Base-by-base conservation (phyloP, 164 flowering plant genomes). In the Dillenia suffruticosa region DNA sequence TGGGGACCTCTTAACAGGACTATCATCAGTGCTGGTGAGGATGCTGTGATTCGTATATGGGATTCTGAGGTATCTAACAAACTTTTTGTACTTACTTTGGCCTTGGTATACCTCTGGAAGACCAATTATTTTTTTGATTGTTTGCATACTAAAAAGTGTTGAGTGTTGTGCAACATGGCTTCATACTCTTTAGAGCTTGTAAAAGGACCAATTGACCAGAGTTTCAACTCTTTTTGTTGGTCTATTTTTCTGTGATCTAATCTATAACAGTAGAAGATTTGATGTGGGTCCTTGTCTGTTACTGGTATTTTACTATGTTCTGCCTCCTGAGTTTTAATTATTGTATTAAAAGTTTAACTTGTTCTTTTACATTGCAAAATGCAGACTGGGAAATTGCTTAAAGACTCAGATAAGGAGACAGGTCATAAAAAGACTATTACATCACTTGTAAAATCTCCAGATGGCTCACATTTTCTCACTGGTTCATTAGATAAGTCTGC, bases 401-500 rank as follows among this genome's bases (percentile, higher is more conserved):
- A 78, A 60, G 96, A 90, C 67, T 77, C 95, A 9, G 90, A 83
- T 55, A 84, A 77, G 75, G 96, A 87, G 74, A 62, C 58, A 16
- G 90, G 97, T 58, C 98, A 94, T 63, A 84, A 86, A 61, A 91
- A 89, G 58, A 19, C 89, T 3, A 77, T 94, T 46, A 79, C 98
- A 12, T 88, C 96, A 16, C 84, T 94, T 44, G 32, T 83, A 63
- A 88, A 86, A 73, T 75, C 98, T 24, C 76, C 71, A 8, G 98
- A 94, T 72, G 82, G 84, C 40, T 86, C 97, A 46, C 93, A 94
- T 72, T 87, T 94, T 63, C 73, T 91, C 26, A 84, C 97, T 7
- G 96, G 97, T 22, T 94, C 97, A 15, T 71, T 80, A 15, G 98
- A 91, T 74, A 94, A 88, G 70, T 86, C 96, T 63, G 97, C 96